Percentiles rank a stretch among this genome's conserved stretches.
These are phyloP conservation scores for Coemansia sp. DNA, from an alignment of 192 early-diverging fungal species.

Conservation along the genomic window DNA sequence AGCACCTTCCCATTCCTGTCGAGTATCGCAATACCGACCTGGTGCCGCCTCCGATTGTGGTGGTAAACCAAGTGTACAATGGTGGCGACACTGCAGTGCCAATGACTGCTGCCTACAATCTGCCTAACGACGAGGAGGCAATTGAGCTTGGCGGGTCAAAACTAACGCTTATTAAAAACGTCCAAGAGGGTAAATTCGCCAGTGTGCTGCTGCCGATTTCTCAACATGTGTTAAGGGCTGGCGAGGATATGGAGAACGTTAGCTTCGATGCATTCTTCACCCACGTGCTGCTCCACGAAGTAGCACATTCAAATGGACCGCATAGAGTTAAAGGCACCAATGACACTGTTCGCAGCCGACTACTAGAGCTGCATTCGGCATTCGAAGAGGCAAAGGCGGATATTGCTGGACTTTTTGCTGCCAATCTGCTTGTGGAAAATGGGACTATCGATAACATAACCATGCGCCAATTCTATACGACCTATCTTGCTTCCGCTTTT, in stretches of 20 bases:
- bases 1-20: conserved; percentile 65
- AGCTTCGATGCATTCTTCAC: conserved; percentile 69
- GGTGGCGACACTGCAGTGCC: conserved; percentile 73
- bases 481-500: conserved; percentile 72
- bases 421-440: conserved; percentile 58
- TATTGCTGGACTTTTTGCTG: conserved; percentile 66
- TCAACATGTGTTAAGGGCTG: conserved; percentile 42
- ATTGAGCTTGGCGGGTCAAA: conserved; percentile 68
- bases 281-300: conserved; percentile 72
- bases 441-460: conserved; percentile 61
- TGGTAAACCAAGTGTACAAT: conserved; percentile 72
- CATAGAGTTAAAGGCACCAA: conserved; percentile 53
- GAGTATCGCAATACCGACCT: conserved; percentile 63
- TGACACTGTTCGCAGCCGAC: conserved; percentile 63
- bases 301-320: conserved; percentile 69
- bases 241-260: conserved; percentile 58
- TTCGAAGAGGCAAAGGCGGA: conserved; percentile 81
- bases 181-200: conserved; percentile 68
- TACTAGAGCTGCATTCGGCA: conserved; percentile 69
- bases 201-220: conserved; percentile 67
- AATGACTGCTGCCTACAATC: conserved; percentile 74
- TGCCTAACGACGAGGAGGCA: conserved; percentile 75
- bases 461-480: conserved; percentile 65
- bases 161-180: conserved; percentile 74
- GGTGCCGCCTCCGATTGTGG: conserved; percentile 66